A percentile compares a stretch with the other conserved stretches of the same genome.
Conservation (phyloP, 805 yeast genomes). For the Priceomyces haplophilus region DNA sequence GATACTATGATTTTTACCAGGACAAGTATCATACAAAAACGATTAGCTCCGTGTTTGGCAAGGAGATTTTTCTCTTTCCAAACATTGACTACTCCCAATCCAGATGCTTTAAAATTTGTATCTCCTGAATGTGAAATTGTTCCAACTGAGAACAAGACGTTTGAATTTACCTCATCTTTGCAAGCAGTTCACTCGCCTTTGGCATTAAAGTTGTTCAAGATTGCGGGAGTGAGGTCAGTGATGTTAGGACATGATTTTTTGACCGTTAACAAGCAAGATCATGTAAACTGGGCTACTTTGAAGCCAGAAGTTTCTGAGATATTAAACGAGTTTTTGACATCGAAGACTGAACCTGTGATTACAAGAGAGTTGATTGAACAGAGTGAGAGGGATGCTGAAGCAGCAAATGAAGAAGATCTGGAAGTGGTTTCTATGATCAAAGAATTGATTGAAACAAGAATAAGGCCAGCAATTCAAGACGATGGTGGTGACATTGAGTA, state of each 20-base stretch:
- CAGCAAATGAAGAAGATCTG: constrained; percentile 48
- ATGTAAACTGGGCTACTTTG: constrained; percentile 55
- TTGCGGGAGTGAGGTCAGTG: constrained; percentile 64
- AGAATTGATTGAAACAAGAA: constrained; percentile 89
- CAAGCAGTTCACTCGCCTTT: constrained; percentile 62
- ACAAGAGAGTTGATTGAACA: constrained; percentile 41
- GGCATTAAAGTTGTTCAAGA: constrained; percentile 56
- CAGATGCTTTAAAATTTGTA: constrained; percentile 68
- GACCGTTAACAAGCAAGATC: constrained; percentile 66
- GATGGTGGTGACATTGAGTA: constrained; percentile 90
- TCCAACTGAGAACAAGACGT: constrained; percentile 46
- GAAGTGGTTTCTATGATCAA: constrained; percentile 88
- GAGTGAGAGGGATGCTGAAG: constrained; percentile 38
- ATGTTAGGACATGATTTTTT: constrained; percentile 74
- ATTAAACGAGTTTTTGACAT: constrained; percentile 47
- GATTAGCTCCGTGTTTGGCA: background rate
- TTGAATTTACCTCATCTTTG: constrained; percentile 51
- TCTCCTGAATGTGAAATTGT: constrained; percentile 45
- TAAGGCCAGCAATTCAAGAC: constrained; percentile 80
- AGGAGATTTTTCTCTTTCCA: constrained; percentile 33
- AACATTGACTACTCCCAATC: constrained; percentile 67
- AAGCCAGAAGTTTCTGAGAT: constrained; percentile 63
- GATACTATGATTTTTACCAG: background rate
- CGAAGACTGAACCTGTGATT: constrained; percentile 35
- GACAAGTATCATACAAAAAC: background rate